These are phyloP conservation scores for Phaeotremella skinneri DNA, from an alignment of 768 basidiomycete genomes.

Conservation along the genomic window DNA sequence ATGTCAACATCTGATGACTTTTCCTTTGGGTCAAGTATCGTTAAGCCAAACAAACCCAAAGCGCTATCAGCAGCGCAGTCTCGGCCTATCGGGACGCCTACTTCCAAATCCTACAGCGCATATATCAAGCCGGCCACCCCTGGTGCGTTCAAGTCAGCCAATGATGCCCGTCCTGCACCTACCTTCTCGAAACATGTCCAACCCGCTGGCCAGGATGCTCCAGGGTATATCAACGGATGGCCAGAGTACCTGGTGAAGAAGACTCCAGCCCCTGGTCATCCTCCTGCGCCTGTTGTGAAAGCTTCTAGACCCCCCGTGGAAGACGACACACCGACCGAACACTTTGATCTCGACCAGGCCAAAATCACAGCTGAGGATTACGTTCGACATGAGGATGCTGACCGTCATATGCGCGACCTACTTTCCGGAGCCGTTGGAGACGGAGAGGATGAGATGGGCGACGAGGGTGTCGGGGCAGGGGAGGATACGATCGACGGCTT, in stretches of 20 bases:
- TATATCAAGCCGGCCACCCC: conserved; percentile 46
- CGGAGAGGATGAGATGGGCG: conserved; percentile 51
- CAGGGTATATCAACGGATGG: conserved; percentile 15
- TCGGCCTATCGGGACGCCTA: not conserved
- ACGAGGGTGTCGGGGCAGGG: conserved; percentile 58
- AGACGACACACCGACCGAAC: conserved; percentile 28
- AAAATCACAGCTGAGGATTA: conserved; percentile 36
- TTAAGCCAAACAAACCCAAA: not conserved
- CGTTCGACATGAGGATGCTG: conserved; percentile 59
- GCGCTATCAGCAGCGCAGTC: not conserved
- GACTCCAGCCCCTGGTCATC: not conserved
- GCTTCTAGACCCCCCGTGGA: not conserved
- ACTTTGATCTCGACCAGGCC: conserved; percentile 37
- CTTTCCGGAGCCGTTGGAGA: conserved; percentile 66
- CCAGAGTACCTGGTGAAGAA: conserved; percentile 9
- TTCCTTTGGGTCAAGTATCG: conserved; percentile 19
- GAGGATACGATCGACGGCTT: conserved; percentile 77
- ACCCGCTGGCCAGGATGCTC: not conserved
- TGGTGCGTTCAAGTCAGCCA: conserved; percentile 17
- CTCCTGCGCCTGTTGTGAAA: not conserved
- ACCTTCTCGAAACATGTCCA: conserved; percentile 11
- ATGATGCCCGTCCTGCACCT: conserved; percentile 8
- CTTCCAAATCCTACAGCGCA: conserved; percentile 2
- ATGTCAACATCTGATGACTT: not conserved
- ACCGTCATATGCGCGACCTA: conserved; percentile 73